Percentiles rank a stretch among this genome's conserved stretches.
These are phyloP conservation scores for Neurospora discreta DNA, from an alignment of 495 filamentous ascomycete species.

Conservation along the genomic window DNA sequence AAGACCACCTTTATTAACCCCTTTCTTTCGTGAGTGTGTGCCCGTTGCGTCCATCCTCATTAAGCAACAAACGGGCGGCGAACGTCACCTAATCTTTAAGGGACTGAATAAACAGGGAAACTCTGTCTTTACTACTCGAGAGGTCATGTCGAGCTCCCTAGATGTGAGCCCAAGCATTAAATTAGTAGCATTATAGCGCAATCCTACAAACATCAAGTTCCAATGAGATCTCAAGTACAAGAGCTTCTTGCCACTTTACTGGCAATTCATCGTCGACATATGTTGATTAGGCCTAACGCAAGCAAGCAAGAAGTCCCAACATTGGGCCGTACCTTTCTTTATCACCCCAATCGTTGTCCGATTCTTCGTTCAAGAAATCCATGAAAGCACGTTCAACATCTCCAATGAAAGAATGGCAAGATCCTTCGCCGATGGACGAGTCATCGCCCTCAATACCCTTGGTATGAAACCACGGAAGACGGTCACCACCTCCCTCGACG, in stretches of 20 bases:
- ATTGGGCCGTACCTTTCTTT: background rate
- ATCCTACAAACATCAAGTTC: background rate
- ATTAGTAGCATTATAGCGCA: background rate
- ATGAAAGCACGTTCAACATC: background rate
- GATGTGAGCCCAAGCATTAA: background rate
- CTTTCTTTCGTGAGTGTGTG: background rate
- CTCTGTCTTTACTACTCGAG: background rate
- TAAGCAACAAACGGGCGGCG: background rate
- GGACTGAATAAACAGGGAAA: background rate
- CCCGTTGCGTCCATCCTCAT: background rate
- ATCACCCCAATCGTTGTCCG: background rate
- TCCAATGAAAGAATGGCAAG: background rate
- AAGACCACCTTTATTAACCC: background rate
- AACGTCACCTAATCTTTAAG: rapidly evolving
- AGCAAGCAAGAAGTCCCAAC: background rate
- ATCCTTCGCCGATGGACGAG: background rate
- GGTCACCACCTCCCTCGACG: background rate
- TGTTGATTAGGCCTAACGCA: background rate
- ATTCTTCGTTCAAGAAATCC: background rate
- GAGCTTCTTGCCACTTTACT: background rate
- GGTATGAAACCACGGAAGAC: background rate
- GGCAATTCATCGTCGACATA: background rate
- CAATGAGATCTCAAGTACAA: background rate
- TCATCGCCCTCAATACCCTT: background rate
- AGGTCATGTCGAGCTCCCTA: background rate